These are phyloP conservation scores for Globisporangium radiosum DNA, from an alignment of 352 stramenopile genomes.

Conservation along the genomic window DNA sequence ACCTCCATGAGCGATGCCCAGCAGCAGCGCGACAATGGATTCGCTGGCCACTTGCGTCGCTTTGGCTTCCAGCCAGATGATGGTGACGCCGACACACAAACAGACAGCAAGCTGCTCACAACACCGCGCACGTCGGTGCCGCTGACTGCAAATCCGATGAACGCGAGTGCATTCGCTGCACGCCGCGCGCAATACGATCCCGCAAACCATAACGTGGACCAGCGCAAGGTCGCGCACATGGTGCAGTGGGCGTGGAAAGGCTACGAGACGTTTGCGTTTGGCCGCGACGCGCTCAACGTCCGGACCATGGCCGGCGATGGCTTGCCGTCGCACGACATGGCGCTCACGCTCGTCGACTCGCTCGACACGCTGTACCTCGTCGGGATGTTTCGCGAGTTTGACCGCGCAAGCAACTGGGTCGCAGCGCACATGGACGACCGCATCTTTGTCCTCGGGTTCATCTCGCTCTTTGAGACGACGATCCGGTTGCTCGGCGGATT, in stretches of 20 bases:
- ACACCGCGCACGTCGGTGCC: conserved; percentile 15
- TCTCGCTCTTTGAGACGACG: conserved; percentile 80
- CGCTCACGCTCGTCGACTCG: conserved; percentile 71
- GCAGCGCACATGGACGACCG: conserved; percentile 51
- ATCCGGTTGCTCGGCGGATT: conserved; percentile 69
- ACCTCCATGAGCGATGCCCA: background rate
- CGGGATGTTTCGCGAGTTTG: conserved; percentile 76
- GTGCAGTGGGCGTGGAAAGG: conserved; percentile 75
- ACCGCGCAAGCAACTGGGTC: conserved; percentile 60
- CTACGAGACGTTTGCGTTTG: conserved; percentile 65
- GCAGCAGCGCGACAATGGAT: conserved; percentile 17
- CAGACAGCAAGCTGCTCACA: background rate
- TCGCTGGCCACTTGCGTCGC: conserved; percentile 31
- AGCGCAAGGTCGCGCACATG: conserved; percentile 56
- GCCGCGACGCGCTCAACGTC: conserved; percentile 67
- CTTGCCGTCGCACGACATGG: conserved; percentile 60
- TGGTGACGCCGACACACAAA: conserved; percentile 1
- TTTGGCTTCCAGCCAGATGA: conserved; percentile 21
- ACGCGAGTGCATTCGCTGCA: conserved; percentile 23
- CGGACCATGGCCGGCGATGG: conserved; percentile 47
- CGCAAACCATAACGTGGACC: conserved; percentile 42
- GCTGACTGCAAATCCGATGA: conserved; percentile 16
- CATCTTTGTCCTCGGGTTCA: conserved; percentile 55
- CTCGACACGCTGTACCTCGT: conserved; percentile 73
- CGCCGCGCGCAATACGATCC: conserved; percentile 40